These are phyloP conservation scores for Candida ortonii DNA, from an alignment of 805 yeast species.

Conservation along the genomic window DNA sequence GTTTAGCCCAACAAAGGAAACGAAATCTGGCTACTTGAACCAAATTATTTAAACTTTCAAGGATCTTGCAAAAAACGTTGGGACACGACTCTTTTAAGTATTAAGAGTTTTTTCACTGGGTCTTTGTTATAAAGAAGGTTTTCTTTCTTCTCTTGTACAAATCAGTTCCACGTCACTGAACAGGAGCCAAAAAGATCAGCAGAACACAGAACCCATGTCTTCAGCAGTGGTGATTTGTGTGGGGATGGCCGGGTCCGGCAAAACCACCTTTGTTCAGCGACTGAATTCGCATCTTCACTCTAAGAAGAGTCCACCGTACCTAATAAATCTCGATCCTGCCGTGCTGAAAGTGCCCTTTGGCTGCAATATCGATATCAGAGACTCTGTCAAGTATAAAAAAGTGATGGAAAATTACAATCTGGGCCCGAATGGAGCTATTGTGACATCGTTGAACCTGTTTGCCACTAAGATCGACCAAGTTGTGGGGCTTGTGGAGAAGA, in stretches of 20 bases:
- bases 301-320: conserved; percentile 76
- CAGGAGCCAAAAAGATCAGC: too few species aligned
- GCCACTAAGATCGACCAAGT: conserved; percentile 97
- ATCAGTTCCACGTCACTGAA: too few species aligned
- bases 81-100: too few species aligned
- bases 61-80: too few species aligned
- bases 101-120: too few species aligned
- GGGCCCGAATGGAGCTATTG: conserved; percentile 99
- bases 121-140: too few species aligned
- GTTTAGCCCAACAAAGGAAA: too few species aligned
- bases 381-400: conserved; percentile 89
- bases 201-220: too few species aligned
- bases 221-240: conserved; percentile 39
- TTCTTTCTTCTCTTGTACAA: too few species aligned
- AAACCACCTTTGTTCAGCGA: conserved; percentile 96
- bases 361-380: conserved; percentile 92
- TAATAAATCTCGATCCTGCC: conserved; percentile 94
- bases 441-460: conserved; percentile 87
- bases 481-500: conserved; percentile 76
- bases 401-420: conserved; percentile 94
- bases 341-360: conserved; percentile 92
- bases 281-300: conserved; percentile 84
- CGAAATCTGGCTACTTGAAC: too few species aligned
- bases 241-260: conserved; percentile 72
- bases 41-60: too few species aligned